Percentiles rank a stretch among this genome's conserved stretches.
These are phyloP conservation scores for Zoysia pacifica DNA, from an alignment of 176 grass and related monocot species.

Conservation along the genomic window DNA sequence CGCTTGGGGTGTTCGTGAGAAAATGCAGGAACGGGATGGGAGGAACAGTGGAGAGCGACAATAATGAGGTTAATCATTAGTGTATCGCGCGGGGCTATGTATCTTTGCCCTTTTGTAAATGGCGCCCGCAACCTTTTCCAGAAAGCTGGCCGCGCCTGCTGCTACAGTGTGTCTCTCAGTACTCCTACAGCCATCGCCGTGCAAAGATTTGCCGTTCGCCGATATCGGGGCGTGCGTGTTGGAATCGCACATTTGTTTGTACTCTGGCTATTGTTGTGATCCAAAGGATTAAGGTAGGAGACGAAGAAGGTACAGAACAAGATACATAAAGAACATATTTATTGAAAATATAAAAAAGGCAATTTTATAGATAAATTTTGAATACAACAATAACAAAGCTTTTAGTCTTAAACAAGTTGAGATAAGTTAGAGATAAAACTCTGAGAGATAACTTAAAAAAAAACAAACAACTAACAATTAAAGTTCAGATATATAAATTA, in stretches of 20 bases:
- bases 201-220: background rate
- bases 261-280: background rate
- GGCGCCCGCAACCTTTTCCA: slow-evolving; percentile 61
- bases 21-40: slow-evolving; percentile 14
- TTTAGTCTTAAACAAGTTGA: too few species aligned
- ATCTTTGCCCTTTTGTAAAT: slow-evolving; percentile 67
- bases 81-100: slow-evolving; percentile 44
- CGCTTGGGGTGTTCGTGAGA: background rate
- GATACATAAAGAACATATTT: too few species aligned
- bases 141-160: slow-evolving; percentile 43
- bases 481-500: too few species aligned
- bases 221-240: background rate
- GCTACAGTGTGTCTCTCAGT: background rate
- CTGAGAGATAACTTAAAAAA: too few species aligned
- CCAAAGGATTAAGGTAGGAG: too few species aligned
- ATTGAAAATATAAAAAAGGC: too few species aligned
- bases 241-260: background rate
- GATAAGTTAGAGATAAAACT: too few species aligned
- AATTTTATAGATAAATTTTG: too few species aligned
- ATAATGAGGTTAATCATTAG: slow-evolving; percentile 74
- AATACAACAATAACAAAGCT: too few species aligned
- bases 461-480: too few species aligned
- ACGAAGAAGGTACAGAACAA: too few species aligned
- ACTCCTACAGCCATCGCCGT: background rate
- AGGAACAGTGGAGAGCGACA: background rate